These are phyloP conservation scores for Podospora conica DNA, from an alignment of 495 filamentous ascomycete species.

Conservation along the genomic window DNA sequence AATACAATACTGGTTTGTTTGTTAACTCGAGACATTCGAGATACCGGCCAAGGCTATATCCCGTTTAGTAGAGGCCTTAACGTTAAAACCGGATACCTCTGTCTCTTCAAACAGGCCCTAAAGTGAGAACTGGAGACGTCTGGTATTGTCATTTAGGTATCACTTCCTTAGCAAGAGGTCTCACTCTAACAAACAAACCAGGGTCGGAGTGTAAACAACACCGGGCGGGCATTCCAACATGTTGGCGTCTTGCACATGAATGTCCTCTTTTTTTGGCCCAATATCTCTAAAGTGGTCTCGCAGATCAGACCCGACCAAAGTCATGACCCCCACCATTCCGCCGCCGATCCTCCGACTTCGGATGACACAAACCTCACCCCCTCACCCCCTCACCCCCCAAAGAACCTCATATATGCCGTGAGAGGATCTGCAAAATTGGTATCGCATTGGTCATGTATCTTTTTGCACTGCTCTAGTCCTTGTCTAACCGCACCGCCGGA, in stretches of 20 bases:
- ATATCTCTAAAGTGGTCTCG: not conserved
- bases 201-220: not conserved
- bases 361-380: not conserved
- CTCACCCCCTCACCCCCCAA: not conserved
- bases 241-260: not conserved
- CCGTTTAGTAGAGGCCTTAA: no score
- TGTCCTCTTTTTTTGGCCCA: not conserved
- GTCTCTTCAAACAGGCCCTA: no score
- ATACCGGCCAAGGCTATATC: no score
- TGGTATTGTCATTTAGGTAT: no score
- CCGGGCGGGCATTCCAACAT: no score
- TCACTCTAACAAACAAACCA: no score
- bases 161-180: no score
- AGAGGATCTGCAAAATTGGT: not conserved
- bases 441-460: not conserved
- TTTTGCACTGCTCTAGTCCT: slow-evolving; percentile 43
- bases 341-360: not conserved
- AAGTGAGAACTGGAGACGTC: no score
- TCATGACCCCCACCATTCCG: not conserved
- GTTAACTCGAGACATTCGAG: no score
- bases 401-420: not conserved
- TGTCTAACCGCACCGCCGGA: slow-evolving; percentile 75
- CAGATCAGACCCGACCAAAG: not conserved
- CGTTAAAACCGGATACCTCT: no score
- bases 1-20: no score